A percentile compares a stretch with the other conserved stretches of the same genome.
Conservation (phyloP, 2,329 filamentous ascomycete genomes). For the Pestalotiopsis sp. region DNA sequence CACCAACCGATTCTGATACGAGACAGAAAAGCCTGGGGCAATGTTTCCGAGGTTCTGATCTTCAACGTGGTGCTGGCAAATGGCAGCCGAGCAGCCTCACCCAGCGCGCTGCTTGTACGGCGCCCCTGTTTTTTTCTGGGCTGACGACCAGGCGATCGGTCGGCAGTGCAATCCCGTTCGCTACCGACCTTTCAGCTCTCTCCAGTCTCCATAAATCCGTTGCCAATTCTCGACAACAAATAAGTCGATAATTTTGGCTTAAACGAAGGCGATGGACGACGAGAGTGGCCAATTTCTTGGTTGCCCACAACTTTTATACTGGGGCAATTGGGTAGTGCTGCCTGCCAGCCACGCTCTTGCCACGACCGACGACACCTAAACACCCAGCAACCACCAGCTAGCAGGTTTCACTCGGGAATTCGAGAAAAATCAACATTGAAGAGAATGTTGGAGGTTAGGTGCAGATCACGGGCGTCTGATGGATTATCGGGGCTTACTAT, state of each 20-base stretch:
- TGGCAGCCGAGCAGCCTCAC: not conserved
- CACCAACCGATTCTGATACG: not conserved
- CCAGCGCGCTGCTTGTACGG: not conserved
- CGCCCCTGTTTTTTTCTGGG: not conserved
- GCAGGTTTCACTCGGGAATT: too few species aligned
- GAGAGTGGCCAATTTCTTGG: too few species aligned
- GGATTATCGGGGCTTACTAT: not conserved
- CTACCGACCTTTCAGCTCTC: not conserved
- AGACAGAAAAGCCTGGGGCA: not conserved
- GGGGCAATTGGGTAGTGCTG: too few species aligned
- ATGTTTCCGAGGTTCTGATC: not conserved
- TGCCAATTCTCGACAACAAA: too few species aligned
- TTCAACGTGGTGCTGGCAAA: not conserved
- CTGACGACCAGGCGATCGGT: not conserved
- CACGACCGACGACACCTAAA: too few species aligned
- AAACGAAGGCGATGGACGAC: too few species aligned
- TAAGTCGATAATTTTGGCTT: too few species aligned
- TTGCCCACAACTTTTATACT: too few species aligned
- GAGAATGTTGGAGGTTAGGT: not conserved
- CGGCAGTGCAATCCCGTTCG: not conserved
- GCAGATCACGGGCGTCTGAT: not conserved
- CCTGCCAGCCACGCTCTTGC: too few species aligned
- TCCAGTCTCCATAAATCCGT: not conserved
- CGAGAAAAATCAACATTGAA: not conserved
- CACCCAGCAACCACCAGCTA: too few species aligned